These are phyloP conservation scores for Guillardia theta DNA, from an alignment of 78 protist genomes.

Conservation along the genomic window DNA sequence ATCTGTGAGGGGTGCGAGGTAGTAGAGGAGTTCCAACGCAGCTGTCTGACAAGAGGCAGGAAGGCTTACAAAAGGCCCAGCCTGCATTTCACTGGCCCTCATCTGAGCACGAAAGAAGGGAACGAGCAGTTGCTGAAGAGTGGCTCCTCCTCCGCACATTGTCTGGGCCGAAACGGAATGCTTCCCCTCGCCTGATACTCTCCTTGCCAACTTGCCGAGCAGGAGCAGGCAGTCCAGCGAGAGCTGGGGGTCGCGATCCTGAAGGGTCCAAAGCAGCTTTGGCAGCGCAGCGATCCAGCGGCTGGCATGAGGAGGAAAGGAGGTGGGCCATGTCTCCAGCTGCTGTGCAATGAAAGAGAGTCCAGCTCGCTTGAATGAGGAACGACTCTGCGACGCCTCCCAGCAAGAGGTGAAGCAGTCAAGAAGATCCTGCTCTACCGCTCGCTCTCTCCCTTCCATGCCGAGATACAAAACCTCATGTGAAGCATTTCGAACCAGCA, in stretches of 20 bases:
- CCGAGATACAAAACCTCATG: too few species aligned
- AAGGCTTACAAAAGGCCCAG: background rate
- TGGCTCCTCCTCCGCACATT: background rate
- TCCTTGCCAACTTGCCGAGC: background rate
- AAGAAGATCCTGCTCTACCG: too few species aligned
- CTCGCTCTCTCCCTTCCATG: too few species aligned
- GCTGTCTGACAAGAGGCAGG: background rate
- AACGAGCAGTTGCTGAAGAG: background rate
- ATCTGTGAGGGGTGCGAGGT: background rate
- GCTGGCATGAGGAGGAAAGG: background rate
- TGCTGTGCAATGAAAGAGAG: too few species aligned
- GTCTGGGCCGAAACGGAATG: background rate
- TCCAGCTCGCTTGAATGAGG: too few species aligned
- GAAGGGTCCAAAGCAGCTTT: slow-evolving; percentile 1
- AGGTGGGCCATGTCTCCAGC: background rate
- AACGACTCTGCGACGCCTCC: too few species aligned
- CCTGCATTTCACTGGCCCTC: background rate
- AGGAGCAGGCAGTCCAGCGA: background rate
- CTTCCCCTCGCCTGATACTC: background rate
- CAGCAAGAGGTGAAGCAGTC: too few species aligned
- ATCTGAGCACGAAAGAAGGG: background rate
- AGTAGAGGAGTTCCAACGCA: background rate
- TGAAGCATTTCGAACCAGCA: too few species aligned
- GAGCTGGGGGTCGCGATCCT: background rate
- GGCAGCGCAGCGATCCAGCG: background rate